These are phyloP conservation scores for Artemisia tridentata DNA, from an alignment of 129 eudicot genomes.

Conservation along the genomic window DNA sequence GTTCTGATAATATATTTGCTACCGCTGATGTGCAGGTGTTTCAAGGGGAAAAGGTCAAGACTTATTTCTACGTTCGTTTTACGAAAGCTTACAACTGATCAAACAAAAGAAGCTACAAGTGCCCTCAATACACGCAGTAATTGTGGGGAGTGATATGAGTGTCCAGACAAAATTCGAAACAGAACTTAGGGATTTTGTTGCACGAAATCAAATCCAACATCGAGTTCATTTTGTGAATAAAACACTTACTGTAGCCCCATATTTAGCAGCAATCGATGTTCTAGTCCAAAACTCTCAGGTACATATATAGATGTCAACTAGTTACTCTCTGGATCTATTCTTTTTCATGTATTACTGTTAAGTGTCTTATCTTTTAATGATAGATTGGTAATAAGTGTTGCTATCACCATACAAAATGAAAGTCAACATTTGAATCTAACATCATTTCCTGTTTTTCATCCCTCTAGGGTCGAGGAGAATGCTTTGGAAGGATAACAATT, in stretches of 20 bases:
- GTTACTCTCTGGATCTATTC: neutral
- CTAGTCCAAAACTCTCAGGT: slow-evolving; percentile 98
- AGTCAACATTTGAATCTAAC: neutral
- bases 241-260: slow-evolving; percentile 81
- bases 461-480: slow-evolving; percentile 80
- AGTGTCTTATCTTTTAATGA: too few relatives aligned
- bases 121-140: slow-evolving; percentile 75
- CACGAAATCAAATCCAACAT: slow-evolving; percentile 56
- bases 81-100: slow-evolving; percentile 65
- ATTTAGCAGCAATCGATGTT: slow-evolving; percentile 82
- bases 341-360: neutral
- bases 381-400: neutral
- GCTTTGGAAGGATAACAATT: slow-evolving; percentile 94
- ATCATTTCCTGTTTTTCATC: neutral
- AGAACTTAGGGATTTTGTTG: slow-evolving; percentile 68
- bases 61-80: slow-evolving; percentile 65
- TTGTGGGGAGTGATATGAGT: slow-evolving; percentile 88
- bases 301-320: neutral
- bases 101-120: slow-evolving; percentile 65
- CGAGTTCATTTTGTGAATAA: slow-evolving; percentile 86
- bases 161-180: slow-evolving; percentile 73
- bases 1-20: neutral
- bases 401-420: neutral
- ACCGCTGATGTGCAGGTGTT: slow-evolving; percentile 56
- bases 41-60: slow-evolving; percentile 97